Conservation (phyloP, 768 basidiomycete genomes). For the Cantharellus anzutake region DNA sequence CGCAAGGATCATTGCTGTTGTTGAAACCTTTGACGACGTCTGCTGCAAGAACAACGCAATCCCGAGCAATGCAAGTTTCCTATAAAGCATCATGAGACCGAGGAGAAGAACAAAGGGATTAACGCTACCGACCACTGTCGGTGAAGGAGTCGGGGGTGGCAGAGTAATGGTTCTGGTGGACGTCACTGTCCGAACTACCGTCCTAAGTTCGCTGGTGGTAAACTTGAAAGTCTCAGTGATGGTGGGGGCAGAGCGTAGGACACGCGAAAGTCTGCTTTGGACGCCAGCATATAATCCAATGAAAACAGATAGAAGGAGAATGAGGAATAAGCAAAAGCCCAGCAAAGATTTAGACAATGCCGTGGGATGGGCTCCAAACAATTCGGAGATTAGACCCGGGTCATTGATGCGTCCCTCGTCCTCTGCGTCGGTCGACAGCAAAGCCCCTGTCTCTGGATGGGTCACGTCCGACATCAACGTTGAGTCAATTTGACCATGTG, state of each 20-base stretch:
- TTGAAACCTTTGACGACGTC: constrained; percentile 69
- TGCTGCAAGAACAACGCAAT: constrained; percentile 71
- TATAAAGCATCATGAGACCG: constrained; percentile 13
- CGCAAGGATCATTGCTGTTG: constrained; percentile 72
- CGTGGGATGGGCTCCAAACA: constrained; percentile 48
- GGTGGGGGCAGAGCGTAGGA: constrained; percentile 11
- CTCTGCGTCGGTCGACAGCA: neutral
- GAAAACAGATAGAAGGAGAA: constrained; percentile 73
- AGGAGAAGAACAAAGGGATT: neutral
- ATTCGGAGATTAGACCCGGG: neutral
- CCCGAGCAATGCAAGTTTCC: constrained; percentile 52
- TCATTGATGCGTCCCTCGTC: neutral
- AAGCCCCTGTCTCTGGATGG: neutral
- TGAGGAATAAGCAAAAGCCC: constrained; percentile 48
- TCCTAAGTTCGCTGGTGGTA: constrained; percentile 12
- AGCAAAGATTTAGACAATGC: constrained; percentile 70
- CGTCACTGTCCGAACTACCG: constrained; percentile 14
- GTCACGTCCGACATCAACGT: neutral
- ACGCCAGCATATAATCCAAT: constrained; percentile 87
- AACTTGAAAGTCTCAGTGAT: constrained; percentile 14
- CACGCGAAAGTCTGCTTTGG: constrained; percentile 45
- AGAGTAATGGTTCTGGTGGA: constrained; percentile 12
- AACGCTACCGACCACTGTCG: neutral
- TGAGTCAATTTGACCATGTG: neutral
- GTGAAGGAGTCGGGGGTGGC: constrained; percentile 9